Evolutionary conservation across 257 asterid species (phyloP).

Genomic region (Coffea eugenioides): DNA sequence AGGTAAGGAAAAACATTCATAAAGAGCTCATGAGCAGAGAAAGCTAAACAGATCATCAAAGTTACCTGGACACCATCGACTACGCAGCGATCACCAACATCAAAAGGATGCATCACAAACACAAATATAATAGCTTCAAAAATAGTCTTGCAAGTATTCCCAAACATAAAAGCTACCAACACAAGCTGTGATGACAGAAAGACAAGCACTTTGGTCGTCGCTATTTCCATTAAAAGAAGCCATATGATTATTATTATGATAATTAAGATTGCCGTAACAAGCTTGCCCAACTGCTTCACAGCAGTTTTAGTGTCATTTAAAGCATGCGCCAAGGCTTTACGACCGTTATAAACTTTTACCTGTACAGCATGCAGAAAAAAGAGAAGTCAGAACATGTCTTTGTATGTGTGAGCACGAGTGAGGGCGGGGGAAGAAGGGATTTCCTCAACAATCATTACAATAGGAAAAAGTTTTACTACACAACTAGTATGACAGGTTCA

Average conservation of each 20-base stretch:
- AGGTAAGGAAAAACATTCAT: not conserved
- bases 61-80: slow-evolving; percentile 79
- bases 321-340: slow-evolving; percentile 90
- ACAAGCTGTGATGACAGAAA: slow-evolving; percentile 81
- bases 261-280: slow-evolving; percentile 48
- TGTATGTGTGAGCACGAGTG: not conserved
- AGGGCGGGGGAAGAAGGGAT: not conserved
- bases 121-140: slow-evolving; percentile 81
- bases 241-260: slow-evolving; percentile 56
- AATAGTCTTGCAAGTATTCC: slow-evolving; percentile 87
- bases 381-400: not conserved
- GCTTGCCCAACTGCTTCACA: slow-evolving; percentile 64
- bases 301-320: slow-evolving; percentile 79
- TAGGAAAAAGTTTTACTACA: not conserved
- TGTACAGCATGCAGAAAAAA: slow-evolving; percentile 31
- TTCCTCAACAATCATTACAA: not conserved
- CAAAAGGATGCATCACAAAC: slow-evolving; percentile 88
- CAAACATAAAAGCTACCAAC: slow-evolving; percentile 73
- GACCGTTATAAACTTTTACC: slow-evolving; percentile 86
- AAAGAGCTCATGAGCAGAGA: not conserved
- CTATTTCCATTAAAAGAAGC: slow-evolving; percentile 76
- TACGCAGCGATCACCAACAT: slow-evolving; percentile 88
- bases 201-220: slow-evolving; percentile 71
- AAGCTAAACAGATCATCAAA: not conserved
- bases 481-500: not conserved